Evolutionary conservation across 2,329 filamentous ascomycete genomes (phyloP).

Genomic region (Apiospora phragmitis): DNA sequence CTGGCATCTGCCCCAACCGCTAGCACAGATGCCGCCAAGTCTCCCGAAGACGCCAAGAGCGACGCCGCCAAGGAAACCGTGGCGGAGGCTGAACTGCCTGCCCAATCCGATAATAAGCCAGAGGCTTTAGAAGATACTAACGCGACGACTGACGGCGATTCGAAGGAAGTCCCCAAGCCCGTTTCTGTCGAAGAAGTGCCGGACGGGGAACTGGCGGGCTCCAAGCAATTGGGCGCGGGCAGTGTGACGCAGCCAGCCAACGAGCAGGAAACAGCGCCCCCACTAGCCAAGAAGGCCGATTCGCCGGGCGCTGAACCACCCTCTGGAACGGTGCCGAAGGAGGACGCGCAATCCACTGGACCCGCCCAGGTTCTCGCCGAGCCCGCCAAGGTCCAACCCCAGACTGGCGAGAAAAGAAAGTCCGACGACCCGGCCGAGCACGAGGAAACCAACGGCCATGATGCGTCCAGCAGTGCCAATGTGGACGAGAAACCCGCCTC

Average conservation of each 20-base stretch:
- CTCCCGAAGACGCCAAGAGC: neutral
- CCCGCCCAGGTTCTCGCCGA: slow-evolving; percentile 9
- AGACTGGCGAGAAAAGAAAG: slow-evolving; percentile 29
- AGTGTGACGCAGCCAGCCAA: slow-evolving; percentile 11
- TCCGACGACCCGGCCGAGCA: slow-evolving; percentile 19
- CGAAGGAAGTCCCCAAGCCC: slow-evolving; percentile 27
- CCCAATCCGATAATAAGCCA: neutral
- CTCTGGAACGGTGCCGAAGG: neutral
- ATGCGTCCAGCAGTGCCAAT: slow-evolving; percentile 13
- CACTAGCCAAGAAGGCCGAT: neutral
- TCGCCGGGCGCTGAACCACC: slow-evolving; percentile 1
- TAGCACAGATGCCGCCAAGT: slow-evolving; percentile 1
- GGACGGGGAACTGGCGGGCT: slow-evolving; percentile 25
- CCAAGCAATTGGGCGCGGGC: slow-evolving; percentile 17
- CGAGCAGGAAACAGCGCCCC: neutral
- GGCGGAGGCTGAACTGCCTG: neutral
- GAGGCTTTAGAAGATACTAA: slow-evolving; percentile 16
- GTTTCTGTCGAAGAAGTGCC: slow-evolving; percentile 30
- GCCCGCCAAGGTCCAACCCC: slow-evolving; percentile 20
- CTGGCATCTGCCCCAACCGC: neutral
- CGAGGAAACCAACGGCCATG: slow-evolving; percentile 16
- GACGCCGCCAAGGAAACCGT: neutral
- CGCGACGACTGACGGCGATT: slow-evolving; percentile 17
- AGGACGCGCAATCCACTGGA: neutral
- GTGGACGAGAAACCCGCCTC: slow-evolving; percentile 8